These are phyloP conservation scores for Sophora flavescens DNA, from an alignment of 306 rosid genomes.

Conservation along the genomic window DNA sequence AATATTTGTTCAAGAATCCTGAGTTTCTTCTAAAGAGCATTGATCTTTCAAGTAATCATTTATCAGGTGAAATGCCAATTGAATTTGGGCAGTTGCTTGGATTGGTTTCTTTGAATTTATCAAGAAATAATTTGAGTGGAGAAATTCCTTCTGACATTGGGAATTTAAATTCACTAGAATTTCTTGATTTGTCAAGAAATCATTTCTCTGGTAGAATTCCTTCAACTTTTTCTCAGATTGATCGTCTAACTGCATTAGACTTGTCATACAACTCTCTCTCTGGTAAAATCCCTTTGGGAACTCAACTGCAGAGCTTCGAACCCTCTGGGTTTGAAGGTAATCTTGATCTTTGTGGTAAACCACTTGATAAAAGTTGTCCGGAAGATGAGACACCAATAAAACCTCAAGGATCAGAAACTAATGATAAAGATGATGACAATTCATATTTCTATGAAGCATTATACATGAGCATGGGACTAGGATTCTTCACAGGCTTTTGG, in stretches of 20 bases:
- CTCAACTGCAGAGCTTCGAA: slow-evolving; percentile 25
- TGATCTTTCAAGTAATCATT: slow-evolving; percentile 42
- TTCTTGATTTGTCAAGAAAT: slow-evolving; percentile 43
- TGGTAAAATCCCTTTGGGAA: too few species aligned
- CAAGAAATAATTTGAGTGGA: slow-evolving; percentile 37
- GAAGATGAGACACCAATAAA: background rate
- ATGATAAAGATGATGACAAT: background rate
- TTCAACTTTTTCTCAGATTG: slow-evolving; percentile 14
- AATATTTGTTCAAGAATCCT: background rate
- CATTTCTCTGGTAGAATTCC: slow-evolving; percentile 23
- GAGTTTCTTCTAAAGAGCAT: slow-evolving; percentile 1
- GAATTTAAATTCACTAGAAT: background rate
- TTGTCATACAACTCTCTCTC: slow-evolving; percentile 27
- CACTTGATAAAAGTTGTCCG: slow-evolving; percentile 10
- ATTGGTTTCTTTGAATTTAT: slow-evolving; percentile 37
- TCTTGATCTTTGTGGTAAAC: slow-evolving; percentile 33
- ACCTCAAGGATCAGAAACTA: background rate
- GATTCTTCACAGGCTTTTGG: slow-evolving; percentile 26
- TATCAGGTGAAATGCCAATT: slow-evolving; percentile 24
- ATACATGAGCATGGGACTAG: slow-evolving; percentile 20
- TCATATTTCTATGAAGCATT: slow-evolving; percentile 13
- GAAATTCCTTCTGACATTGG: slow-evolving; percentile 34
- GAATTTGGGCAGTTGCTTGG: slow-evolving; percentile 7
- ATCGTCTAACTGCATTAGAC: background rate
- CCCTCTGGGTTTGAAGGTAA: slow-evolving; percentile 42